Conservation (phyloP, 441 rosid genomes). For the Populus tomentosa region DNA sequence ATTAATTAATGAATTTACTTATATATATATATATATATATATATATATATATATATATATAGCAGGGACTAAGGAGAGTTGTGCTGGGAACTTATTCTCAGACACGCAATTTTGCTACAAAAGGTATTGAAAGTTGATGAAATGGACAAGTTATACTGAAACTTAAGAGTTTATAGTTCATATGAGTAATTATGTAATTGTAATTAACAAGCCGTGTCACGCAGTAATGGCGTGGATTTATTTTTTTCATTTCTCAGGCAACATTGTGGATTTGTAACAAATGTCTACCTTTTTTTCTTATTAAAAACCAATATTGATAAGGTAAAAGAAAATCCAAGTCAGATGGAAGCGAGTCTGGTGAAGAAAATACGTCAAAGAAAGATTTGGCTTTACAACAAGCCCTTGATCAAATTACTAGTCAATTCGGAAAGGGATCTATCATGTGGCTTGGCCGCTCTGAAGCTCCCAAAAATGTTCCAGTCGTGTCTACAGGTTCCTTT, state of each 20-base stretch:
- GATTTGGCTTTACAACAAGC: constrained; percentile 86
- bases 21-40: no score
- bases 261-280: background rate
- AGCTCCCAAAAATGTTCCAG: constrained; percentile 62
- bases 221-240: background rate
- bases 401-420: constrained; percentile 71
- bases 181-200: background rate
- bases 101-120: constrained; percentile 51
- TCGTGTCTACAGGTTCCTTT: constrained; percentile 86
- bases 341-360: constrained; percentile 66
- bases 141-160: background rate
- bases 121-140: constrained; percentile 41
- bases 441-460: constrained; percentile 90
- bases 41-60: no score
- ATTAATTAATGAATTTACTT: no score
- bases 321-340: constrained; percentile 69
- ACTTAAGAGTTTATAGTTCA: background rate
- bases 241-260: background rate
- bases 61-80: constrained; percentile 19
- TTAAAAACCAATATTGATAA: constrained; percentile 14
- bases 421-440: constrained; percentile 87
- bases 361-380: constrained; percentile 70
- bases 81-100: constrained; percentile 48
- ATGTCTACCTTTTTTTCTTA: background rate
- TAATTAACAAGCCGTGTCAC: background rate